Percentiles rank a stretch among this genome's conserved stretches.
Conservation (phyloP, 768 basidiomycete genomes). For the Hericium coralloides region DNA sequence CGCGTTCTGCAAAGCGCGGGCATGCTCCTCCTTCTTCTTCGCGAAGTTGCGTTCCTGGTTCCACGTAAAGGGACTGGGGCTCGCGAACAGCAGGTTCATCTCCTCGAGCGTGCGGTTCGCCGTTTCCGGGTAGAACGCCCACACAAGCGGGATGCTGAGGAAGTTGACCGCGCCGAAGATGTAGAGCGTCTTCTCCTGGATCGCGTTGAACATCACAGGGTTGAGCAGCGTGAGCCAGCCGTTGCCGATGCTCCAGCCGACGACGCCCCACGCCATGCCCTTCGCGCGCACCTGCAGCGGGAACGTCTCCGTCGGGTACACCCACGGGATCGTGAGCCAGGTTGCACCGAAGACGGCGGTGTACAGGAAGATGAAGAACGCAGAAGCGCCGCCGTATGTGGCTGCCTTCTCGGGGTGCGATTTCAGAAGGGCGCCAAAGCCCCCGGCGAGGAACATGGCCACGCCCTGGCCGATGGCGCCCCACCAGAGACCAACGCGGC, state of each 20-base stretch:
- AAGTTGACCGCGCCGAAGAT: constrained; percentile 36
- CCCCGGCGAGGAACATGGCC: constrained; percentile 31
- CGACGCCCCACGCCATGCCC: constrained; percentile 38
- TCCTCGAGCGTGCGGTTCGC: constrained; percentile 37
- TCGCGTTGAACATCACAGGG: constrained; percentile 34
- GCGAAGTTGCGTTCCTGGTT: constrained; percentile 32
- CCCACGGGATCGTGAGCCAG: constrained; percentile 37
- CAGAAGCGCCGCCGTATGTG: constrained; percentile 33
- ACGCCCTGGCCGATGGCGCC: constrained; percentile 34
- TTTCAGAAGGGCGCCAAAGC: constrained; percentile 31
- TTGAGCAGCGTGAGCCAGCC: constrained; percentile 36
- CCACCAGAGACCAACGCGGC: constrained; percentile 37
- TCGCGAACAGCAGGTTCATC: constrained; percentile 36
- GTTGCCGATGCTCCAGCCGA: constrained; percentile 33
- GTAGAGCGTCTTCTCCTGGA: constrained; percentile 36
- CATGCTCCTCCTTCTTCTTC: constrained; percentile 24
- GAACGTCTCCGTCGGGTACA: constrained; percentile 30
- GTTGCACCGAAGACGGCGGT: constrained; percentile 36
- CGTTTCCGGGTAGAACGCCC: constrained; percentile 37
- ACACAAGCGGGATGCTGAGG: constrained; percentile 33
- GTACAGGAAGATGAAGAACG: constrained; percentile 35
- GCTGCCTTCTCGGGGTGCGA: constrained; percentile 31
- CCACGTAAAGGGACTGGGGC: constrained; percentile 37
- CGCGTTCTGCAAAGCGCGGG: constrained; percentile 7
- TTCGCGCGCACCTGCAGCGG: constrained; percentile 35